A percentile compares a stretch with the other conserved stretches of the same genome.
Evolutionary conservation across 2,329 filamentous ascomycete genomes (phyloP).

Genomic region (Ramichloridium luteum): DNA sequence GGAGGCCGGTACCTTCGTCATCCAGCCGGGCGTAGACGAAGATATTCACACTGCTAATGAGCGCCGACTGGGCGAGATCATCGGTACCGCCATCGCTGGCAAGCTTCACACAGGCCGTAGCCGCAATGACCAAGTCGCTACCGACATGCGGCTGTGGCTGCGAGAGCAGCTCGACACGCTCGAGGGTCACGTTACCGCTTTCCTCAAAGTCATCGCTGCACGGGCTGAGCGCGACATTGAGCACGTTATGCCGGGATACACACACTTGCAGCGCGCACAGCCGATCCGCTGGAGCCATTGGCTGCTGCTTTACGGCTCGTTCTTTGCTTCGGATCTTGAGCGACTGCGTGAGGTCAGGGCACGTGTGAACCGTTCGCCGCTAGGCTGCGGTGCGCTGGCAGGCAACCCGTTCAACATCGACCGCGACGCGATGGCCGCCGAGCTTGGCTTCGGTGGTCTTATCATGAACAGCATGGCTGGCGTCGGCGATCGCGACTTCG

Average conservation of each 20-base stretch:
- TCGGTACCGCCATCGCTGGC: constrained; percentile 71
- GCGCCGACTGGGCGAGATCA: constrained; percentile 57
- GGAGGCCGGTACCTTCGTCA: constrained; percentile 32
- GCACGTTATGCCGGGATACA: constrained; percentile 77
- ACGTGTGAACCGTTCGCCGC: constrained; percentile 59
- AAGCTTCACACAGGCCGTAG: constrained; percentile 83
- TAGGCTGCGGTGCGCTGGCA: constrained; percentile 65
- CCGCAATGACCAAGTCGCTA: constrained; percentile 82
- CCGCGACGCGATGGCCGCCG: constrained; percentile 62
- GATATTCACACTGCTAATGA: constrained; percentile 46
- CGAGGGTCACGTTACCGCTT: constrained; percentile 53
- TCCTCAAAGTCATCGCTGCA: constrained; percentile 56
- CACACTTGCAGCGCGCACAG: constrained; percentile 71
- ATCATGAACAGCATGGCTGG: constrained; percentile 67
- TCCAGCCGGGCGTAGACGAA: constrained; percentile 38
- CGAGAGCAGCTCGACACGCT: constrained; percentile 60
- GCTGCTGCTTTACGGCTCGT: constrained; percentile 62
- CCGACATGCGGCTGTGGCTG: constrained; percentile 83
- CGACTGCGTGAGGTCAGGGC: constrained; percentile 59
- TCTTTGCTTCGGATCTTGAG: constrained; percentile 63
- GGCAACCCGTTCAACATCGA: constrained; percentile 77
- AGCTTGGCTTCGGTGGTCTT: constrained; percentile 67
- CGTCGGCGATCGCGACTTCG: constrained; percentile 69
- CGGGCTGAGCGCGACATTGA: constrained; percentile 66
- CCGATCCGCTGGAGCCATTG: constrained; percentile 74